A percentile compares a stretch with the other conserved stretches of the same genome.
Conservation (phyloP, 1,139 yeast species). For the Candida glucosophila region DNA sequence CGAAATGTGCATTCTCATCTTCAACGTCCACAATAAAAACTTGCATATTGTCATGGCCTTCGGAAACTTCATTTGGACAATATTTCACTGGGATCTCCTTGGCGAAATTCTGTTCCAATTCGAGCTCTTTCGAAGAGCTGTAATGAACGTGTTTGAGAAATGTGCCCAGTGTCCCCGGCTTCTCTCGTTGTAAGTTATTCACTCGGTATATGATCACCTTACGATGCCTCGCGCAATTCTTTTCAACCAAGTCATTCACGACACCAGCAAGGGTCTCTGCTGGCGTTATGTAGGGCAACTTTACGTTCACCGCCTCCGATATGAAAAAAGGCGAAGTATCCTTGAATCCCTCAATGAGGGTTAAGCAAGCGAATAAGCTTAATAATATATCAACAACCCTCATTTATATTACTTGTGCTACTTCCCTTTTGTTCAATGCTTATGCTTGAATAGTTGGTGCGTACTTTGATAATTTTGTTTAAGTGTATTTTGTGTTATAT, state of each 20-base stretch:
- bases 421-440: too few relatives aligned
- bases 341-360: slow-evolving; percentile 17
- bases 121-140: slow-evolving; percentile 13
- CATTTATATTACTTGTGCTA: background rate
- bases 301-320: slow-evolving; percentile 8
- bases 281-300: slow-evolving; percentile 13
- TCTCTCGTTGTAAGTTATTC: slow-evolving; percentile 8
- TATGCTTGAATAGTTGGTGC: too few relatives aligned
- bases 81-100: slow-evolving; percentile 6
- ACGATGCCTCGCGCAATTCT: slow-evolving; percentile 10
- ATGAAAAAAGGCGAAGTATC: slow-evolving; percentile 24
- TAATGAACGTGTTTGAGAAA: slow-evolving; percentile 25
- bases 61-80: slow-evolving; percentile 3
- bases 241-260: slow-evolving; percentile 10
- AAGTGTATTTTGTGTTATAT: slow-evolving; percentile 1
- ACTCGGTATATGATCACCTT: slow-evolving; percentile 18
- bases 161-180: slow-evolving; percentile 8
- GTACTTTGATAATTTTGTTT: too few relatives aligned
- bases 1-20: slow-evolving; percentile 9
- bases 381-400: background rate
- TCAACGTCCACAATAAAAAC: slow-evolving; percentile 19
- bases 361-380: slow-evolving; percentile 2
- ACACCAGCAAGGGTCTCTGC: slow-evolving; percentile 10
- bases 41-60: slow-evolving; percentile 5
- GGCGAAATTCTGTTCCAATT: slow-evolving; percentile 13